Evolutionary conservation across 2,329 filamentous ascomycete genomes (phyloP), one percentile per base, ranked within the genome.

Genomic region (Monosporascus sp.): DNA sequence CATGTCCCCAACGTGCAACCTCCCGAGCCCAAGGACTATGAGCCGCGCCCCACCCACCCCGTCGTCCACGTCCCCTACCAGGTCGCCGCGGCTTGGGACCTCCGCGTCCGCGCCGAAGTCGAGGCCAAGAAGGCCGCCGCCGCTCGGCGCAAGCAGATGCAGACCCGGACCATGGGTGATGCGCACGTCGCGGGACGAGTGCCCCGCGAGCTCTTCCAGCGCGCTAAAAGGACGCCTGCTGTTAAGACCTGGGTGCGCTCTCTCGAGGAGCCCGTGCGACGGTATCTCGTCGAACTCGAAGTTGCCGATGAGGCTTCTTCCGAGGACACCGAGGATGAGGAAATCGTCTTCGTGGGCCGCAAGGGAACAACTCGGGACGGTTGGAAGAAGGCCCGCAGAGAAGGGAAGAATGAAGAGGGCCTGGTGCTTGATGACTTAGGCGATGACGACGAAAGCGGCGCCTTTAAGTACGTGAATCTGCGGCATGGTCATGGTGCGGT

Each of bases 1-100:
- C 83, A 86, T 70, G 94, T 97, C 56, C 94, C 94, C 18, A 87
- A 94, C 72, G 89, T 81, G 18, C 83, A 93, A 61, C 90, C 92
- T 1, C 94, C 94, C 0, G 78, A 88, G 45, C 85, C 91, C 0
- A 79, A 77, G 54, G 94, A 99, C 73, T 97, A 89, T 87, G 81
- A 88, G 62, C 81, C 93, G 48, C 85, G 82, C 44, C 90, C 93
- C 2, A 94, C 92, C 15, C 83, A 97, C 70, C 86, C 86, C 5
- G 81, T 90, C 49, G 85, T 87, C 63, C 75, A 81, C 54, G 85
- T 97, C 17, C 94, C 92, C 0, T 97, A 97, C 75, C 91, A 93
- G 66, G 79, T 97, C 52, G 93, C 93, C 51, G 65, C 76, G 48
- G 51, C 56, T 5, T 68, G 67, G 63, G 65, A 69, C n/a, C 61